Evolutionary conservation across 768 basidiomycete species (phyloP), one percentile per base, ranked within the genome.

Genomic region (Termitomyces sp.): DNA sequence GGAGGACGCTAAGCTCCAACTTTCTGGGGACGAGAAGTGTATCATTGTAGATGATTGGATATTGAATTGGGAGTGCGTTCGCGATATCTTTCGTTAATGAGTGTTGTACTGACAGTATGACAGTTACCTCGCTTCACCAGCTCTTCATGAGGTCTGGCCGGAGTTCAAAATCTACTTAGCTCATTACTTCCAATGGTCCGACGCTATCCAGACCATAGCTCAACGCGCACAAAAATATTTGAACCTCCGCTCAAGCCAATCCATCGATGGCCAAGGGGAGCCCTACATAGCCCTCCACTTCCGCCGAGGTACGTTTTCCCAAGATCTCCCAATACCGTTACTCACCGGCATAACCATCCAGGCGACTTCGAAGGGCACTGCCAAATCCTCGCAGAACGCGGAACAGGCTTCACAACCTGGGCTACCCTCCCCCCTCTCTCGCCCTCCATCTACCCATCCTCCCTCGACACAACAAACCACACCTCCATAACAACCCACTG

Each of bases 241-340:
- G 7, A 68, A 71, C 40, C 70, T 81, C n/a, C 71, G 68, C 9
- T 57, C 66, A 20, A 61, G 68, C 9, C 55, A 66, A 16, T 53
- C 62, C n/a, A 66, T 62, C 24, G 55, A 61, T 3, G 64, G 70
- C 36, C 75, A 60, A 22, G 44, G 75, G 18, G 74, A 79, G 11
- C 64, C 75, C 1, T 82, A 81, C 65, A 76, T 81, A 61, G 79
- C 80, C 6, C 69, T 82, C n/a, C 80, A 82, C 62, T 69, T 82
- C 18, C 76, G 79, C 24, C 76, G 81, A 24, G 79, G 79, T 72
- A 65, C n/a, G 66, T 36, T 33, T 18, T 18, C 20, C 42, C 5
- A 39, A 9, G n/a, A 42, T 35, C 15, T 32, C 13, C 24, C 35
- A 52, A 18, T 1, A 32, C 49, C 8, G 2, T 4, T 38, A 18